Percentiles rank a stretch among this genome's conserved stretches.
These are phyloP conservation scores for Paramecium tetraurelia DNA, from an alignment of 73 alveolate genomes.

Conservation along the genomic window DNA sequence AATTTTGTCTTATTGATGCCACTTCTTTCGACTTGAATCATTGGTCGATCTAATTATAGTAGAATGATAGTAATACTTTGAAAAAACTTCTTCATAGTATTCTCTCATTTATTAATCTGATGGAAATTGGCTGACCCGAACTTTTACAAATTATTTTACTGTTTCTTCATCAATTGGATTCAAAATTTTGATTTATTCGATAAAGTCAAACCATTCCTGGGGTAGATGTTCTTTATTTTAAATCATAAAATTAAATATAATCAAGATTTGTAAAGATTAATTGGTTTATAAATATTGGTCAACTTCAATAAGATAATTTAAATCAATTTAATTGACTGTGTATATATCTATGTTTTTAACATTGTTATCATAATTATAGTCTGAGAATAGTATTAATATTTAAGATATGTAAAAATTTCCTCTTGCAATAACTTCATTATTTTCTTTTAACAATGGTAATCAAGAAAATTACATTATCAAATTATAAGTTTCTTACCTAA, in stretches of 20 bases:
- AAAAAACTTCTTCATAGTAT: constrained; percentile 5
- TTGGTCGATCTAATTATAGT: constrained; percentile 20
- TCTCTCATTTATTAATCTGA: background rate
- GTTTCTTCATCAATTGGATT: background rate
- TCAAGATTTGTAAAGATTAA: background rate
- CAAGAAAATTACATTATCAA: background rate
- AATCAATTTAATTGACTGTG: background rate
- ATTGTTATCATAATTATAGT: background rate
- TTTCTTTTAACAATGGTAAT: background rate
- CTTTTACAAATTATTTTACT: background rate
- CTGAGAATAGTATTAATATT: background rate
- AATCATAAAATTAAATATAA: constrained; percentile 7
- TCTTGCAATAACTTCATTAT: background rate
- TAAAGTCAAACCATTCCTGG: background rate
- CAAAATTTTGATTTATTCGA: background rate
- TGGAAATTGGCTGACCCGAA: background rate
- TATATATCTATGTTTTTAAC: background rate
- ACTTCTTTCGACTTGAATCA: background rate
- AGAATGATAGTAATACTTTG: background rate
- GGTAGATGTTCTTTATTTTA: background rate
- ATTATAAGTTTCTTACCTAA: background rate
- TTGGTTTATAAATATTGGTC: background rate
- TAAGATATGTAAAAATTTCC: background rate
- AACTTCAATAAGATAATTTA: background rate
- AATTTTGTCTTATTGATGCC: constrained; percentile 14